A percentile compares a stretch with the other conserved stretches of the same genome.
Evolutionary conservation across 768 basidiomycete species (phyloP).

Genomic region (Leccinum aurantiacum): DNA sequence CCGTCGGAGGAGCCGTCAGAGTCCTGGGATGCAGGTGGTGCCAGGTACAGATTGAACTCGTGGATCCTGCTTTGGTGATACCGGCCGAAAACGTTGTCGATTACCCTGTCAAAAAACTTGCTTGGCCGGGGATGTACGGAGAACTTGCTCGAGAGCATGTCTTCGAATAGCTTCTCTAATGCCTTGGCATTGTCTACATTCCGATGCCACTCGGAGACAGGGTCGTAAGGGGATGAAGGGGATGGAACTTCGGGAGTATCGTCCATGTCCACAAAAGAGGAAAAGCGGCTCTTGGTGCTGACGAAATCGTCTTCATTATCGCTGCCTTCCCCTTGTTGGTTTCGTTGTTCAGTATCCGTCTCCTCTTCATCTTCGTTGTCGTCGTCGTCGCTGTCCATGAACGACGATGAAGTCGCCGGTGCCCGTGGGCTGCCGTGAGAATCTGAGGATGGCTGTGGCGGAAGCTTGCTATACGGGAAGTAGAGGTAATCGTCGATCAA

Average conservation of each 20-base stretch:
- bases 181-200: conserved; percentile 41
- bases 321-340: conserved; percentile 7
- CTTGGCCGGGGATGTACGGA: conserved; percentile 53
- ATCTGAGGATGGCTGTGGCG: conserved; percentile 17
- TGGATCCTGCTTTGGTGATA: conserved; percentile 43
- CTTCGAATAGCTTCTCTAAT: conserved; percentile 57
- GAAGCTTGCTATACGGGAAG: conserved; percentile 54
- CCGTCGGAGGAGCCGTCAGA: conserved; percentile 20
- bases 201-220: conserved; percentile 39
- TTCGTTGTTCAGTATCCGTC: conserved; percentile 15
- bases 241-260: conserved; percentile 7
- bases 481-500: conserved; percentile 70
- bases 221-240: conserved; percentile 23
- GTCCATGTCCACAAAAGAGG: conserved; percentile 21
- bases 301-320: conserved; percentile 30
- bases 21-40: conserved; percentile 39
- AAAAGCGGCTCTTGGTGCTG: conserved; percentile 33
- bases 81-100: conserved; percentile 53
- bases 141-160: conserved; percentile 55
- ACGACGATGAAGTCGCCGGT: conserved; percentile 16
- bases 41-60: conserved; percentile 56
- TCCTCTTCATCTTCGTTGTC: conserved; percentile 19
- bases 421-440: background rate
- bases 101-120: conserved; percentile 44
- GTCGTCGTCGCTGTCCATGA: conserved; percentile 22